These are phyloP conservation scores for Ochromonas danica DNA, from an alignment of 108 stramenopile genomes.

Conservation along the genomic window DNA sequence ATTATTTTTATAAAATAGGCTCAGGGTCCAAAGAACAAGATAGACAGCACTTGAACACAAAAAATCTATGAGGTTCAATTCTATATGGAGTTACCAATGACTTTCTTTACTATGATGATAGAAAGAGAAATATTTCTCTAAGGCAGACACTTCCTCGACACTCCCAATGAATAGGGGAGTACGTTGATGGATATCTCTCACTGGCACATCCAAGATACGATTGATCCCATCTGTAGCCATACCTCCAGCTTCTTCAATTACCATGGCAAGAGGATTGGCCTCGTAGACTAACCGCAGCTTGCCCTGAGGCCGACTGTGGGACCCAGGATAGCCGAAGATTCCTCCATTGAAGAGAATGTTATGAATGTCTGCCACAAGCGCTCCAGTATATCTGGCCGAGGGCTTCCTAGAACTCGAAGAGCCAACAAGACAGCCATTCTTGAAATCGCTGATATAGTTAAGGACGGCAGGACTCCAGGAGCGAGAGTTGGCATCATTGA, in stretches of 20 bases:
- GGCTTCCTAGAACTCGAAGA: too few relatives aligned
- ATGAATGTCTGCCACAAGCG: slow-evolving; percentile 51
- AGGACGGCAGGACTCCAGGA: slow-evolving; percentile 37
- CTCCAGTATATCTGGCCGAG: slow-evolving; percentile 41
- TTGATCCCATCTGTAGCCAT: slow-evolving; percentile 44
- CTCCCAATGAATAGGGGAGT: slow-evolving; percentile 61
- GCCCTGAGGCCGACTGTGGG: slow-evolving; percentile 58
- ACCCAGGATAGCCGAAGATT: slow-evolving; percentile 48
- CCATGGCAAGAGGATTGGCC: slow-evolving; percentile 78
- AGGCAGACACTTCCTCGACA: slow-evolving; percentile 40
- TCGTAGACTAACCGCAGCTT: slow-evolving; percentile 90
- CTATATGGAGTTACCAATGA: slow-evolving; percentile 64
- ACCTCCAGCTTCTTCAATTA: slow-evolving; percentile 83
- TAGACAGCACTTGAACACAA: too few relatives aligned
- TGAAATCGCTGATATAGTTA: slow-evolving; percentile 46
- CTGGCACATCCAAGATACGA: slow-evolving; percentile 47
- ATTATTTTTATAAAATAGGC: too few relatives aligned
- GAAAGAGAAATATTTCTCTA: background rate
- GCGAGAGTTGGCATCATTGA: slow-evolving; percentile 50
- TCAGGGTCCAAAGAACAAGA: too few relatives aligned
- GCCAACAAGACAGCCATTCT: slow-evolving; percentile 26
- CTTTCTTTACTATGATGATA: slow-evolving; percentile 66
- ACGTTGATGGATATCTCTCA: slow-evolving; percentile 53
- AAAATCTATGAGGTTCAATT: too few relatives aligned
- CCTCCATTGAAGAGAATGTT: slow-evolving; percentile 46